Base-by-base conservation (phyloP, 371 early-diverging fungal species). In the Blakeslea trispora region DNA sequence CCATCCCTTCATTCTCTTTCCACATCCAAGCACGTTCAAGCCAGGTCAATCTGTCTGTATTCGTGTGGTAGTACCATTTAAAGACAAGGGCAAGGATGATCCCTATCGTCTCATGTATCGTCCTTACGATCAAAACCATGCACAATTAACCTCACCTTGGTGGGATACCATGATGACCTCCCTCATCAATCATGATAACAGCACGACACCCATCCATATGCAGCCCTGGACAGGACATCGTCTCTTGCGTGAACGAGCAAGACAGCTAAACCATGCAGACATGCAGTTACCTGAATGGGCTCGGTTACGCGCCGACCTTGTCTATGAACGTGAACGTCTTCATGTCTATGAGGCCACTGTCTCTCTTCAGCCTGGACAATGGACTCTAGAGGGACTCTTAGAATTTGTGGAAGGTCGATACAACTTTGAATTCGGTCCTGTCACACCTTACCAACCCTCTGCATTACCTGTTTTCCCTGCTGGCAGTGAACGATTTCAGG, bases 281-380 rank as follows among this genome's bases (percentile, higher is more conserved):
- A 21, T 17, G 23, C 42, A 66, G 19, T 37, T 59, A 21, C 74
- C 74, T 10, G 66, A 57, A 23, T 74, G 68, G 65, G 47, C 50
- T 10, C 51, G 49, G 10, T 45, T 60, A 5, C 34, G 63, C 11
- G 62, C 66, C 22, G 63, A 61, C 3, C 44, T 43, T 11, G 43
- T 69, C 32, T 59, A 59, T 41, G 72, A 75, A 42, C 59, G 75
- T 19, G 49, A 55, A 13, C 42, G 48, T 13, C 50, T 64, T 13
- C 83, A 80, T 63, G 42, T 83, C 1, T 83, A 83, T 52, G 79
- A 81, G 50, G 74, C 74, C 8, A 47, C 80, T 15, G 45, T 39
- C 5, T 18, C 81, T 31, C 55, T 63, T 0, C 76, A 80, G 40
- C 59, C 46, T 18, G 81, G 80, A 6, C 31, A 41, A 10, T 83